These are phyloP conservation scores for Durusdinium trenchii DNA, from an alignment of 73 alveolate genomes.

Conservation along the genomic window DNA sequence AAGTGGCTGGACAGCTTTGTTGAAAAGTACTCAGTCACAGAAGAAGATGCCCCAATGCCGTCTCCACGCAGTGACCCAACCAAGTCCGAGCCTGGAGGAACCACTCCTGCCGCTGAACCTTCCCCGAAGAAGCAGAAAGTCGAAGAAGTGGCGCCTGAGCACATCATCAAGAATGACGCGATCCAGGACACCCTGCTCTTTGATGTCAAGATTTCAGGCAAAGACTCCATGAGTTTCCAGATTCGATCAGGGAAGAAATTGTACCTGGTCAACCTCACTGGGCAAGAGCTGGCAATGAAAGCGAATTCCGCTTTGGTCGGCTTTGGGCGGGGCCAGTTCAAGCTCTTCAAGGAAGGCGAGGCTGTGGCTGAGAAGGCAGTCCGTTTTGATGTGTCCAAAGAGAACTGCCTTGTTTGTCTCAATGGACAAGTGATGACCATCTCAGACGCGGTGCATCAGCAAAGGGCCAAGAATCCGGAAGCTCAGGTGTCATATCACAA, in stretches of 20 bases:
- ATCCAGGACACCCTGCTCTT: constrained; percentile 12
- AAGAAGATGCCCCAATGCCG: background rate
- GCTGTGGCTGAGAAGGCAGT: background rate
- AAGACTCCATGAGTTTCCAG: background rate
- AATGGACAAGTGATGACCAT: background rate
- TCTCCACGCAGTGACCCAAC: background rate
- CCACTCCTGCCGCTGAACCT: background rate
- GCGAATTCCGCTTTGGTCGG: background rate
- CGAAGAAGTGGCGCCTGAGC: background rate
- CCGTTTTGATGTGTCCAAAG: background rate
- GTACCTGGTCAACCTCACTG: background rate
- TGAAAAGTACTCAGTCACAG: background rate
- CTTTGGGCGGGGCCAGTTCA: background rate
- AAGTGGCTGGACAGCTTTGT: background rate
- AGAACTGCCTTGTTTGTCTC: background rate
- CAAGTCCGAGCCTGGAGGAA: background rate
- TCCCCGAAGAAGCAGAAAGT: background rate
- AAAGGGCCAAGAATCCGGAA: background rate
- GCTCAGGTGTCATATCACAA: background rate
- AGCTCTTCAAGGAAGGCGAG: background rate
- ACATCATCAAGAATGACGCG: background rate
- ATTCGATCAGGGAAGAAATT: background rate
- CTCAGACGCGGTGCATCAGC: background rate
- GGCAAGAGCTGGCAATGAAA: background rate
- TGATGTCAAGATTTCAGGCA: background rate